These are phyloP conservation scores for Geotrichum klebahnii DNA, from an alignment of 1,139 yeast genomes.

Conservation along the genomic window DNA sequence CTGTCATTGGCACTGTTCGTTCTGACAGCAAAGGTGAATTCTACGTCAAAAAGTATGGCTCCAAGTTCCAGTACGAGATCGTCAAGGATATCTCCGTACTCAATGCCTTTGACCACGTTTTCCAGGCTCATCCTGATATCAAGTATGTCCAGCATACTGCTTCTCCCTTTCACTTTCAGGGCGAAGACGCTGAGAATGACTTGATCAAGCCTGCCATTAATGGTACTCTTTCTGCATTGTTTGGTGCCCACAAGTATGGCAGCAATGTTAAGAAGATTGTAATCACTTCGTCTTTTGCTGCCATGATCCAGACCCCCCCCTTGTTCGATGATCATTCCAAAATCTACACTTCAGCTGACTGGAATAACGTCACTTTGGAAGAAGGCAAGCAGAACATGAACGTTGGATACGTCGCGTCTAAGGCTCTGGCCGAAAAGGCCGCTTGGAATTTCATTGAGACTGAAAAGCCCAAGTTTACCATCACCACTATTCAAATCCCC, in stretches of 20 bases:
- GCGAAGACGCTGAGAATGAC: constrained; percentile 43
- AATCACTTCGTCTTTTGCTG: constrained; percentile 55
- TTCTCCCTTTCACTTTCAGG: constrained; percentile 47
- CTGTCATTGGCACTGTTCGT: constrained; percentile 59
- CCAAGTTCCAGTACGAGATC: constrained; percentile 21
- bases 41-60: constrained; percentile 33
- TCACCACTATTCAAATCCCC: constrained; percentile 46
- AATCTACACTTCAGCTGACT: constrained; percentile 37
- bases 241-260: constrained; percentile 44
- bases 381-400: constrained; percentile 26
- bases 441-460: constrained; percentile 45
- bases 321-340: constrained; percentile 24
- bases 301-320: constrained; percentile 43
- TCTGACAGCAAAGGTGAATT: constrained; percentile 49
- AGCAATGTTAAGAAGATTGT: constrained; percentile 50
- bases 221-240: constrained; percentile 47
- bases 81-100: constrained; percentile 48
- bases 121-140: constrained; percentile 45
- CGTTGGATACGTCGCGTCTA: constrained; percentile 35
- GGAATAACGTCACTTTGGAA: constrained; percentile 45
- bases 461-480: constrained; percentile 39
- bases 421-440: constrained; percentile 41
- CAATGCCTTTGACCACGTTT: constrained; percentile 55
- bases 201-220: constrained; percentile 48
- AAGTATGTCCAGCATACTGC: constrained; percentile 58